phyloP scores from a whole-genome alignment of 768 basidiomycete genomes.

The Lactarius hengduanensis region DNA sequence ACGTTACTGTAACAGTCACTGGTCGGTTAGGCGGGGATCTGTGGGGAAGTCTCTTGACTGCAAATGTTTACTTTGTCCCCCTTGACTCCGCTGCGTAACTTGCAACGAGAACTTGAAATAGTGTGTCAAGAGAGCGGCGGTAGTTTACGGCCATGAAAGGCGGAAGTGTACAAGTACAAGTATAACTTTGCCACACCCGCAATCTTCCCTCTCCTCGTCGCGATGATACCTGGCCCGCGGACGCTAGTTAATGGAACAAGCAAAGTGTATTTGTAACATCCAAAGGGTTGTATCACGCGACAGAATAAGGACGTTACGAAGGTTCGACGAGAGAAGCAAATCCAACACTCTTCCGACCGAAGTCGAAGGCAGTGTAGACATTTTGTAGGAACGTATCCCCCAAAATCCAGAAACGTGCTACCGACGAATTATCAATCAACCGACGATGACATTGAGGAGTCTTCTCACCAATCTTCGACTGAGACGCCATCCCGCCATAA shows the following conservation, averaged over 20 bases:
- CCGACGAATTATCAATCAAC: neutral
- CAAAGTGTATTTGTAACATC: neutral
- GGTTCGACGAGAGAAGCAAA: constrained; percentile 14
- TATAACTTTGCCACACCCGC: neutral
- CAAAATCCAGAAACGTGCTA: constrained; percentile 14
- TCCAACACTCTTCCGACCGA: constrained; percentile 16
- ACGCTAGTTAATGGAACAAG: neutral
- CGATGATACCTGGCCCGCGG: neutral
- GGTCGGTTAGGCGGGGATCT: too few relatives aligned
- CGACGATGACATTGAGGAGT: neutral
- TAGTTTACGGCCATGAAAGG: neutral
- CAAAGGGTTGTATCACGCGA: neutral
- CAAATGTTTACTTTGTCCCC: neutral
- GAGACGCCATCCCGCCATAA: constrained; percentile 5
- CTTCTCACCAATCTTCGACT: neutral
- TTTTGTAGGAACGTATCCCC: constrained; percentile 20
- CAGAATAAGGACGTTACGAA: neutral
- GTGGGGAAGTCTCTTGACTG: neutral
- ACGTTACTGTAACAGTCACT: too few relatives aligned
- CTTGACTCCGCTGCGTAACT: neutral
- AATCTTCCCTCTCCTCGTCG: neutral
- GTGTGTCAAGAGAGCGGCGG: neutral
- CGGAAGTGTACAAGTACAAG: neutral
- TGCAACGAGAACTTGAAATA: neutral
- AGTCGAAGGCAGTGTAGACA: constrained; percentile 19